phyloP scores from a whole-genome alignment of 2,329 filamentous ascomycete genomes.

The Microcyclosporella mali region DNA sequence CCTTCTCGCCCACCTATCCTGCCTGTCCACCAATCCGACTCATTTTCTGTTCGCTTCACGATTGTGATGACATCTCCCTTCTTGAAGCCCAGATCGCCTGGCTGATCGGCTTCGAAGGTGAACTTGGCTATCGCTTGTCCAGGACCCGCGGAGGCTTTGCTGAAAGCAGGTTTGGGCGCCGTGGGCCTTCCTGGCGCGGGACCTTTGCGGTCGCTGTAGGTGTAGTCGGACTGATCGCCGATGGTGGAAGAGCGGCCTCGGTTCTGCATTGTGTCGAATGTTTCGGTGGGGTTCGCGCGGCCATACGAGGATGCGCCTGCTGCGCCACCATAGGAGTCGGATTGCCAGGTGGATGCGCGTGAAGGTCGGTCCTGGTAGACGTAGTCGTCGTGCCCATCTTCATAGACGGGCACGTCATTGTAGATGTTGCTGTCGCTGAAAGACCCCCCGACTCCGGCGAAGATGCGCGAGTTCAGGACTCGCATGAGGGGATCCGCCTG shows the following conservation, averaged over 20 bases:
- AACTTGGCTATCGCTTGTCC: slow-evolving; percentile 53
- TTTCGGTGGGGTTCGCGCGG: slow-evolving; percentile 45
- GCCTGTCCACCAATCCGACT: slow-evolving; percentile 97
- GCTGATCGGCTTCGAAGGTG: slow-evolving; percentile 90
- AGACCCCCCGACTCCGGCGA: slow-evolving; percentile 58
- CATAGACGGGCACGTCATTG: slow-evolving; percentile 89
- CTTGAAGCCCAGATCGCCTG: slow-evolving; percentile 89
- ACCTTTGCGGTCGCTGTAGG: slow-evolving; percentile 46
- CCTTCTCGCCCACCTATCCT: slow-evolving; percentile 77
- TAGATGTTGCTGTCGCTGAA: slow-evolving; percentile 65
- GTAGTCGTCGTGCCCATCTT: slow-evolving; percentile 72
- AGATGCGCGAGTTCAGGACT: slow-evolving; percentile 77
- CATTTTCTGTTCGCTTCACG: slow-evolving; percentile 86
- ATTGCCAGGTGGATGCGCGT: slow-evolving; percentile 66
- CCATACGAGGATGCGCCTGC: slow-evolving; percentile 46
- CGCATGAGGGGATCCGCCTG: slow-evolving; percentile 78
- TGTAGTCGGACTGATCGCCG: slow-evolving; percentile 45
- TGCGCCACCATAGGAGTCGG: slow-evolving; percentile 63
- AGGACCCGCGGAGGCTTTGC: slow-evolving; percentile 35
- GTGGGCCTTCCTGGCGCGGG: slow-evolving; percentile 68
- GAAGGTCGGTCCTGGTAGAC: slow-evolving; percentile 65
- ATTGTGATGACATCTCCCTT: slow-evolving; percentile 97
- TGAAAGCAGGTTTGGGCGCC: slow-evolving; percentile 83
- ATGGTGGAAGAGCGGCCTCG: slow-evolving; percentile 34
- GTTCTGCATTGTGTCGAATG: slow-evolving; percentile 39